Percentiles rank a stretch among this genome's conserved stretches.
These are phyloP conservation scores for Cyclotella choctawhatcheeana DNA, from an alignment of 108 stramenopile species.

Conservation along the genomic window DNA sequence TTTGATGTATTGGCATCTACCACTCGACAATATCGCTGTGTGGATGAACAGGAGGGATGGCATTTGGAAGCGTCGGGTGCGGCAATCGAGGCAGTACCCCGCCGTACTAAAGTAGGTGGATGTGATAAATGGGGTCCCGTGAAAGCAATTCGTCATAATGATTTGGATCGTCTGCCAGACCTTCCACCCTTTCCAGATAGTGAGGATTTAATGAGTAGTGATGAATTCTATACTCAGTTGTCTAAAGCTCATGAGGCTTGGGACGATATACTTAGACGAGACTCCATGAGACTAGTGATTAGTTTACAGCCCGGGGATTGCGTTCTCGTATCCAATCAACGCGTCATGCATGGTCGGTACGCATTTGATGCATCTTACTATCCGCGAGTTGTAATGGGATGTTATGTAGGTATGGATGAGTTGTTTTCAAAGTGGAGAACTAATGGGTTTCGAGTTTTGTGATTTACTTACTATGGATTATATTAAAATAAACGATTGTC, in stretches of 20 bases:
- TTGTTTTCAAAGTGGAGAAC: conserved; percentile 44
- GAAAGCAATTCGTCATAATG: conserved; percentile 79
- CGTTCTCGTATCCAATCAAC: conserved; percentile 83
- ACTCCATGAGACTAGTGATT: conserved; percentile 76
- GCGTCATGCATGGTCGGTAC: conserved; percentile 78
- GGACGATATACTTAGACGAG: conserved; percentile 68
- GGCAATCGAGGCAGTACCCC: conserved; percentile 53
- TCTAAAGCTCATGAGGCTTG: conserved; percentile 66
- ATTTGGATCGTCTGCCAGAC: conserved; percentile 84
- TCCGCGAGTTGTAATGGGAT: conserved; percentile 80
- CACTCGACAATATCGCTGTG: conserved; percentile 65
- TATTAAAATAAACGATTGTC: too few species aligned
- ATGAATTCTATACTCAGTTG: conserved; percentile 60
- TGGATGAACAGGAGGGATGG: conserved; percentile 77
- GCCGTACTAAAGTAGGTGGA: conserved; percentile 1
- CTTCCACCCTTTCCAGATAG: conserved; percentile 58
- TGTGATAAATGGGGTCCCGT: conserved; percentile 51
- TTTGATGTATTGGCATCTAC: conserved; percentile 62
- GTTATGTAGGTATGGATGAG: conserved; percentile 69
- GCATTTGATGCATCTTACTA: conserved; percentile 51
- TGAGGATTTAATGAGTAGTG: conserved; percentile 41
- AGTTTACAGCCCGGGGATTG: conserved; percentile 76
- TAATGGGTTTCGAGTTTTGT: conserved; percentile 29
- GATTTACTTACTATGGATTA: too few species aligned
- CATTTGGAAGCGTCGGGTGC: conserved; percentile 76